phyloP scores from a whole-genome alignment of 2,329 filamentous ascomycete species.

The Pseudogymnoascus sp. region DNA sequence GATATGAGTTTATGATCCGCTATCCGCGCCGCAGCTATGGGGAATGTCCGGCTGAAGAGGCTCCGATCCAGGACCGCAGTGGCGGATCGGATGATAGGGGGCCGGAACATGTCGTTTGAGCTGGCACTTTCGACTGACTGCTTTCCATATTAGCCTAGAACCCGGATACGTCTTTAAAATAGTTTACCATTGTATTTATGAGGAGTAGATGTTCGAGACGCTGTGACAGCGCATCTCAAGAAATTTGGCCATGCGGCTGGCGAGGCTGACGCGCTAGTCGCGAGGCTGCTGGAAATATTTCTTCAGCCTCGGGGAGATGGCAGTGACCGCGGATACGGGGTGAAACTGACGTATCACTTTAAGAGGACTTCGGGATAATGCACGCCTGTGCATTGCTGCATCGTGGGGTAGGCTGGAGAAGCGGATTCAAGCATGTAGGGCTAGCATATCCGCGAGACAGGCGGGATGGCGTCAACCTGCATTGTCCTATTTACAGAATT shows the following conservation, averaged over 20 bases:
- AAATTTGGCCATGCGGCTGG: slow-evolving; percentile 3
- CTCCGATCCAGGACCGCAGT: slow-evolving; percentile 74
- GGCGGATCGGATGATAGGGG: slow-evolving; percentile 65
- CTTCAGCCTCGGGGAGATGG: background rate
- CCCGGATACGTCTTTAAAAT: background rate
- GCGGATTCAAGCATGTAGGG: slow-evolving; percentile 2
- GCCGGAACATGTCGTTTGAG: slow-evolving; percentile 48
- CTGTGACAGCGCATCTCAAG: background rate
- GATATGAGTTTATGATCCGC: slow-evolving; percentile 68
- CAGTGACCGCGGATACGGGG: background rate
- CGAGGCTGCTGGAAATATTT: slow-evolving; percentile 5
- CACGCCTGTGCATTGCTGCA: background rate
- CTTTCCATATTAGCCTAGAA: background rate
- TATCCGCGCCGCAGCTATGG: slow-evolving; percentile 69
- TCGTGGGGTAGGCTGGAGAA: background rate
- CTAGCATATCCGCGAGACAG: background rate
- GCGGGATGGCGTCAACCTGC: background rate
- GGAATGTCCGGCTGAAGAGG: slow-evolving; percentile 70
- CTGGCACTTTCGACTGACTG: slow-evolving; percentile 5
- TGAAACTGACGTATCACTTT: slow-evolving; percentile 8
- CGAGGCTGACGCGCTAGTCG: slow-evolving; percentile 4
- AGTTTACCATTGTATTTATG: slow-evolving; percentile 2
- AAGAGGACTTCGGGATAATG: background rate
- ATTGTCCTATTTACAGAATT: background rate
- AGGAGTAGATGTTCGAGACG: background rate